Percentiles rank a stretch among this genome's conserved stretches.
Conservation (phyloP, 805 yeast species). For the Monosporozyma aquatica region DNA sequence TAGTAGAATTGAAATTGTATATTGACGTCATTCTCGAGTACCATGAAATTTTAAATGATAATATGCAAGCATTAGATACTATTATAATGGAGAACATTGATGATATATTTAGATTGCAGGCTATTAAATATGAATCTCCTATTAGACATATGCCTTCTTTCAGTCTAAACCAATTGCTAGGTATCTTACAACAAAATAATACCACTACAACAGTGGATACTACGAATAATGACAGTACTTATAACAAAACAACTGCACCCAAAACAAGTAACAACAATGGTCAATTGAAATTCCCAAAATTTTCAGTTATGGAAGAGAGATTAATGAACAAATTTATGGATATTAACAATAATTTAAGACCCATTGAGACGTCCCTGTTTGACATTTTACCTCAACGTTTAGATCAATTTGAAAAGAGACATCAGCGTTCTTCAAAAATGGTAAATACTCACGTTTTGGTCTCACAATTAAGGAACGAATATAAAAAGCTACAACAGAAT, state of each 20-base stretch:
- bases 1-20: constrained; percentile 25
- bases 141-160: constrained; percentile 33
- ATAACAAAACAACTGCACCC: not conserved
- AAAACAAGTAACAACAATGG: too few relatives aligned
- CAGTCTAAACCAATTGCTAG: constrained; percentile 29
- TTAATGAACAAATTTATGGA: constrained; percentile 36
- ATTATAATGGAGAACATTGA: constrained; percentile 34
- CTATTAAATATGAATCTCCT: constrained; percentile 34
- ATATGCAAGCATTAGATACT: constrained; percentile 35
- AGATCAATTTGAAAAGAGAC: constrained; percentile 35
- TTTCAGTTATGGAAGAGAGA: constrained; percentile 32
- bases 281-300: constrained; percentile 33
- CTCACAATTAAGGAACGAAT: constrained; percentile 34
- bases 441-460: too few relatives aligned
- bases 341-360: constrained; percentile 37
- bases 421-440: too few relatives aligned
- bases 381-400: constrained; percentile 43
- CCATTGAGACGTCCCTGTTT: constrained; percentile 43
- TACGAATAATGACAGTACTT: not conserved
- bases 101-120: constrained; percentile 32
- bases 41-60: constrained; percentile 34
- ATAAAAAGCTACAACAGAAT: constrained; percentile 33
- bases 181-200: constrained; percentile 20
- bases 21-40: constrained; percentile 37
- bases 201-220: too few relatives aligned